Evolutionary conservation across 2,329 filamentous ascomycete genomes (phyloP).

Genomic region (Cytospora mali): DNA sequence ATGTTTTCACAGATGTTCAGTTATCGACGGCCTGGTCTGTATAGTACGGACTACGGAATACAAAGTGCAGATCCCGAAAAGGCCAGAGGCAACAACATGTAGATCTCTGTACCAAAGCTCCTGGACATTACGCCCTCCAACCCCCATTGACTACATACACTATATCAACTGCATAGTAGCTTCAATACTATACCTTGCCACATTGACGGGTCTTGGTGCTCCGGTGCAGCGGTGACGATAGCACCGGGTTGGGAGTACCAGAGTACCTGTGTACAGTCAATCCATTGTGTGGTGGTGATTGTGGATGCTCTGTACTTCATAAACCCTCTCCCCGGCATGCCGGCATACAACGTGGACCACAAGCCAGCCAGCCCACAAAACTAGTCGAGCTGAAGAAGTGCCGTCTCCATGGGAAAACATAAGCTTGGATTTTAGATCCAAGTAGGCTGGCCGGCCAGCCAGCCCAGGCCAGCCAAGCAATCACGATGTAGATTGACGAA

Average conservation of each 20-base stretch:
- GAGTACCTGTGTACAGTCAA: no score
- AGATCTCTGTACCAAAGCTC: no score
- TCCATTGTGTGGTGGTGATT: background rate
- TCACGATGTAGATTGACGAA: constrained; percentile 1
- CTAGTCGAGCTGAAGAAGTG: background rate
- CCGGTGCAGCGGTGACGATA: background rate
- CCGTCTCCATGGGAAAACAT: background rate
- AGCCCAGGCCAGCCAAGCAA: no score
- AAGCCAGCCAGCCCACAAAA: constrained; percentile 18
- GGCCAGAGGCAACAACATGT: no score
- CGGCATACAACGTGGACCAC: background rate
- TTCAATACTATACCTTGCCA: background rate
- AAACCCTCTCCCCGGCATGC: background rate
- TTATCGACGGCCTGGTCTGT: background rate
- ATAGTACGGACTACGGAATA: background rate
- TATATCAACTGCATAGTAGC: background rate
- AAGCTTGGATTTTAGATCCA: constrained; percentile 18
- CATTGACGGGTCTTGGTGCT: background rate
- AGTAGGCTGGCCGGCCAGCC: no score
- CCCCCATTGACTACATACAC: background rate
- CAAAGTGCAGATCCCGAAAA: no score
- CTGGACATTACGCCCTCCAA: no score
- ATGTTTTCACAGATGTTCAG: no score
- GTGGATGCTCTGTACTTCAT: background rate
- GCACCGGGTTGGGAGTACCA: background rate